Evolutionary conservation across 495 filamentous ascomycete genomes (phyloP).

Genomic region (Parathielavia appendiculata): DNA sequence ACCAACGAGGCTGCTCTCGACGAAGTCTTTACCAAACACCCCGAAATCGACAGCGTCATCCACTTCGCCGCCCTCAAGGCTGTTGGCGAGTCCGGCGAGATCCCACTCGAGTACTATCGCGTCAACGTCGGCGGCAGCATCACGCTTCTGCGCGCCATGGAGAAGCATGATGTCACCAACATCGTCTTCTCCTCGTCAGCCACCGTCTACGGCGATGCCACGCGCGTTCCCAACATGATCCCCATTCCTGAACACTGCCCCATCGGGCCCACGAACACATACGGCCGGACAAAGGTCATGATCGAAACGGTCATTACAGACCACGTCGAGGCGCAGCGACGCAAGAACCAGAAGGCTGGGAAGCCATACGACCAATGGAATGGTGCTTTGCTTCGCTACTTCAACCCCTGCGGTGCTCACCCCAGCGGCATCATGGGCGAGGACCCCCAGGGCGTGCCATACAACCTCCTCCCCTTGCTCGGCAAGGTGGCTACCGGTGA

Average conservation of each 20-base stretch:
- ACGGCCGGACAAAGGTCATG: constrained; percentile 89
- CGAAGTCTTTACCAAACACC: constrained; percentile 81
- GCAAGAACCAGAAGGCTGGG: constrained; percentile 72
- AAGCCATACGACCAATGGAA: constrained; percentile 81
- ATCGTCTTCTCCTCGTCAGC: constrained; percentile 97
- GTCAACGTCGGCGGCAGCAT: constrained; percentile 95
- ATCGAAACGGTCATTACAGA: constrained; percentile 91
- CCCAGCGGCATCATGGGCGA: constrained; percentile 98
- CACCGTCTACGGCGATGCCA: constrained; percentile 97
- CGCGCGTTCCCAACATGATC: constrained; percentile 95
- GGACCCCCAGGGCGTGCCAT: constrained; percentile 91
- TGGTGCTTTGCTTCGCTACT: constrained; percentile 88
- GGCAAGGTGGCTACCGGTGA: constrained; percentile 95
- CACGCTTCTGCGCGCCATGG: constrained; percentile 81
- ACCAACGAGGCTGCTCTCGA: constrained; percentile 79
- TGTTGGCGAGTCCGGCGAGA: constrained; percentile 92
- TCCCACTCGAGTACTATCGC: constrained; percentile 93
- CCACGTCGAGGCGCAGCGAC: constrained; percentile 79
- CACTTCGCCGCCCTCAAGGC: constrained; percentile 99
- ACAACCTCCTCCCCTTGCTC: constrained; percentile 89
- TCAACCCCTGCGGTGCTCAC: constrained; percentile 94
- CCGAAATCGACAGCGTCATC: constrained; percentile 93
- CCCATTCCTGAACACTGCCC: constrained; percentile 97
- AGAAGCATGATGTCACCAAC: constrained; percentile 81
- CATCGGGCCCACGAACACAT: constrained; percentile 93